Conservation (phyloP, 192 early-diverging fungal species). For the Gigaspora rosea region DNA sequence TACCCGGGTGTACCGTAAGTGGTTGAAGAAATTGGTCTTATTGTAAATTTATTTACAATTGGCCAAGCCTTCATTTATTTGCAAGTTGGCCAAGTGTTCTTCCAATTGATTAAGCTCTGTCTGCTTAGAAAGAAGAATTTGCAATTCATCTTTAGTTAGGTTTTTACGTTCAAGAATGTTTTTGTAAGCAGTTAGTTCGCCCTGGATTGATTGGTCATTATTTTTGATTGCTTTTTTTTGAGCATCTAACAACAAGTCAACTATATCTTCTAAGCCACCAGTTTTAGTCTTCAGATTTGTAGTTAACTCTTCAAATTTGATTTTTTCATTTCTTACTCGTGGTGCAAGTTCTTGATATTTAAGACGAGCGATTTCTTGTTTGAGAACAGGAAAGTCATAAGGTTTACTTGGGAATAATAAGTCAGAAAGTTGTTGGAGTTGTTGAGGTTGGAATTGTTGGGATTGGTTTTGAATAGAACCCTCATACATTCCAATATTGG, state of each 20-base stretch:
- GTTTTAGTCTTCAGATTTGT: neutral
- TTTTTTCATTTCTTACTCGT: neutral
- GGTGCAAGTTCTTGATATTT: slow-evolving; percentile 22
- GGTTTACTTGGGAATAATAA: neutral
- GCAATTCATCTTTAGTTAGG: slow-evolving; percentile 8
- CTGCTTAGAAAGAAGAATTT: neutral
- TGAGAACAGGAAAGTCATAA: neutral
- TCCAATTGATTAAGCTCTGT: neutral
- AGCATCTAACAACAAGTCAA: neutral
- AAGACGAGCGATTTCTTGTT: neutral
- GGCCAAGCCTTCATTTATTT: neutral
- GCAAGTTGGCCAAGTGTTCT: neutral
- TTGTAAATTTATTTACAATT: neutral
- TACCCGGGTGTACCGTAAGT: too few species aligned
- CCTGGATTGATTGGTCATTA: neutral
- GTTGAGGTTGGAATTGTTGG: neutral
- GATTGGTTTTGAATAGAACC: too few species aligned
- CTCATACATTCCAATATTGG: too few species aligned
- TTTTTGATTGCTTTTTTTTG: neutral
- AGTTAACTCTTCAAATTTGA: neutral
- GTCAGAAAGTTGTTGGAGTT: neutral
- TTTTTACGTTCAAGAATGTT: neutral
- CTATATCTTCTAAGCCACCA: neutral
- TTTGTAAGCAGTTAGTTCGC: neutral
- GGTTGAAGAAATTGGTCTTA: too few species aligned